Base-by-base conservation (phyloP, 179 eudicot species). In the Amaranthus tricolor region DNA sequence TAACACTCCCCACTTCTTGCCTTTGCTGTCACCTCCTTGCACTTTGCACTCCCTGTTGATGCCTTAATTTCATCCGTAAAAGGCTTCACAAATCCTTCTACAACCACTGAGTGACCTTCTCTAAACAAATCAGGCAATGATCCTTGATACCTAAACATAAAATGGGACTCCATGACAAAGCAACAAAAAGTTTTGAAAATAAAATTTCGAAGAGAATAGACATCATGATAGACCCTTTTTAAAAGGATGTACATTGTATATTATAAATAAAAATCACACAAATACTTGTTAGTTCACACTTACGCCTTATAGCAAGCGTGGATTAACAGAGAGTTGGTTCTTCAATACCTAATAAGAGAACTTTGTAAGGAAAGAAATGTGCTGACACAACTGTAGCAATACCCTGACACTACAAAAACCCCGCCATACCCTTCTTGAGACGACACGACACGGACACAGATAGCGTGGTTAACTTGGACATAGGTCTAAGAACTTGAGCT, bases 81-180 rank as follows among this genome's bases (percentile, higher is more conserved):
- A 47, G 94, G 96, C 80, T 84, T 87, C 48, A 92, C 85, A 72
- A 92, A 88, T 12, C 98, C 98, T 78, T 94, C 98, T 11, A 89
- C 98, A n/a, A 94, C 97, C 49, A 90, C 98, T 0, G 98, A 92
- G 60, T 94, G 98, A 9, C 98, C 98, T 74, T 94, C 98, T 45
- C 97, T 78, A 66, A 94, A 94, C 80, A 94, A 85, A 82, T 92
- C 97, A 3, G 98, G 98, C 83, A 94, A 83, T 2, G 94, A 88
- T 1, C 98, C 98, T 52, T 92, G 85, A 77, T 88, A 94, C 80
- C 93, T 83, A 16, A 85, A 80, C 70, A 82, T 48, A 7, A 6
- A 66, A 59, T 6, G 40, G 47, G 12, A 45, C 11, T 11, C 4
- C 11, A 58, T 15, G 2, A 59, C 24, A 6, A 47, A 58, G n/a